Conservation (phyloP, 2,329 filamentous ascomycete genomes). For the Orbilia brochopaga region DNA sequence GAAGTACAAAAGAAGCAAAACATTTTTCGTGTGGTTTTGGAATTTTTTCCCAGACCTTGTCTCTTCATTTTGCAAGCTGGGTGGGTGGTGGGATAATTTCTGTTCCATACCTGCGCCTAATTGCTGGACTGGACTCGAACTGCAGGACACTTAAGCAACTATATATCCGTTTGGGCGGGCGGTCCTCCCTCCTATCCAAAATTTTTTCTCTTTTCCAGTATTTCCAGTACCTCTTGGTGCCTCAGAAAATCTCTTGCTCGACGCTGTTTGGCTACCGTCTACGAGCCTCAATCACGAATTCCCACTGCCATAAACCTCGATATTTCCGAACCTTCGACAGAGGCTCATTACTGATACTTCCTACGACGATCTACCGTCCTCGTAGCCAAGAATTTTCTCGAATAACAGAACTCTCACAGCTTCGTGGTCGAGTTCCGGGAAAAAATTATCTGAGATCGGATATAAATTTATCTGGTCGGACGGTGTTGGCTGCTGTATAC, state of each 20-base stretch:
- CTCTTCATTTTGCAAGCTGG: conserved; percentile 33
- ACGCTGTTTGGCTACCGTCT: conserved; percentile 48
- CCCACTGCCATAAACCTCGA: conserved; percentile 30
- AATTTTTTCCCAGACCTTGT: conserved; percentile 38
- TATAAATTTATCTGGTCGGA: conserved; percentile 27
- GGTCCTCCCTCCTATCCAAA: conserved; percentile 38
- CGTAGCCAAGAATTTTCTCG: conserved; percentile 49
- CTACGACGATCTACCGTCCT: conserved; percentile 23
- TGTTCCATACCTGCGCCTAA: conserved; percentile 40
- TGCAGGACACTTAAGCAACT: conserved; percentile 51
- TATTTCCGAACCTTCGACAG: conserved; percentile 39
- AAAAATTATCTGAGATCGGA: neutral
- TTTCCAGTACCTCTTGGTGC: conserved; percentile 47
- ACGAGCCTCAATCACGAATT: conserved; percentile 41
- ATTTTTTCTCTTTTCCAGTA: conserved; percentile 33
- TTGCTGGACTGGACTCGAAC: conserved; percentile 32
- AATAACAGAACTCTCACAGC: conserved; percentile 8
- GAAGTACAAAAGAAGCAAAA: conserved; percentile 28
- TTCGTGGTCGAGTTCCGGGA: conserved; percentile 4
- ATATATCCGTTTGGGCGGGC: conserved; percentile 48
- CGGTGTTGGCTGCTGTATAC: conserved; percentile 21
- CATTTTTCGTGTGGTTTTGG: conserved; percentile 9
- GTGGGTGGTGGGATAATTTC: conserved; percentile 41
- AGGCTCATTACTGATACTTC: conserved; percentile 23
- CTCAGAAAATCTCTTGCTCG: conserved; percentile 42